phyloP scores from a whole-genome alignment of 2,329 filamentous ascomycete genomes.

The Alternaria atra region DNA sequence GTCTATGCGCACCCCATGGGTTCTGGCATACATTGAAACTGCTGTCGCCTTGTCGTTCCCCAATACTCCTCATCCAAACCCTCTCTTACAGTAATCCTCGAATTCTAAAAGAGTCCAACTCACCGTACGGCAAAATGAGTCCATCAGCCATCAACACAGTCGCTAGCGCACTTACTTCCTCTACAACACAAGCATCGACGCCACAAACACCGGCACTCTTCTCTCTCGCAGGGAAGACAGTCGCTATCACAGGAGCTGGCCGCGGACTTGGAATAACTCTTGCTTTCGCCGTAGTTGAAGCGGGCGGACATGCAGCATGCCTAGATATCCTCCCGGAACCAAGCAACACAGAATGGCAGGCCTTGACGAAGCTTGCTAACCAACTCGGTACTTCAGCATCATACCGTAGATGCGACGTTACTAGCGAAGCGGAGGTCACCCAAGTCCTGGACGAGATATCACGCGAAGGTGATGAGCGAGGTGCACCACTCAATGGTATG shows the following conservation, averaged over 20 bases:
- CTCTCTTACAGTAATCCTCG: background rate
- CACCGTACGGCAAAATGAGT: background rate
- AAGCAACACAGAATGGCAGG: conserved; percentile 53
- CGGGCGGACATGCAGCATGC: conserved; percentile 60
- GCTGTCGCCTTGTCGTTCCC: background rate
- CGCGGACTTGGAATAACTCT: conserved; percentile 62
- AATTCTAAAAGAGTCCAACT: background rate
- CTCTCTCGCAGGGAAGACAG: conserved; percentile 44
- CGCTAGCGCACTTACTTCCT: conserved; percentile 1
- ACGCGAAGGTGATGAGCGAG: conserved; percentile 41
- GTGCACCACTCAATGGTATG: conserved; percentile 50
- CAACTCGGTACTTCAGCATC: conserved; percentile 47
- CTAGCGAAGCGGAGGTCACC: conserved; percentile 54
- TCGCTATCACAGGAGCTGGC: conserved; percentile 62
- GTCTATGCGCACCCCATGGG: background rate
- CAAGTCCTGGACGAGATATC: conserved; percentile 51
- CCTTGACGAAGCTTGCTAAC: conserved; percentile 55
- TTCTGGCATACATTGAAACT: background rate
- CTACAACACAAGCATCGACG: background rate
- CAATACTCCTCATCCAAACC: background rate
- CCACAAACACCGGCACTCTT: conserved; percentile 13
- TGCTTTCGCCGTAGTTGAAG: conserved; percentile 60
- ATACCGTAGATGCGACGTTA: conserved; percentile 60
- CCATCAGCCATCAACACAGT: conserved; percentile 5
- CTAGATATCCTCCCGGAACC: conserved; percentile 57